Base-by-base conservation (phyloP, 345 rosid species). In the Euphorbia pulcherrima region DNA sequence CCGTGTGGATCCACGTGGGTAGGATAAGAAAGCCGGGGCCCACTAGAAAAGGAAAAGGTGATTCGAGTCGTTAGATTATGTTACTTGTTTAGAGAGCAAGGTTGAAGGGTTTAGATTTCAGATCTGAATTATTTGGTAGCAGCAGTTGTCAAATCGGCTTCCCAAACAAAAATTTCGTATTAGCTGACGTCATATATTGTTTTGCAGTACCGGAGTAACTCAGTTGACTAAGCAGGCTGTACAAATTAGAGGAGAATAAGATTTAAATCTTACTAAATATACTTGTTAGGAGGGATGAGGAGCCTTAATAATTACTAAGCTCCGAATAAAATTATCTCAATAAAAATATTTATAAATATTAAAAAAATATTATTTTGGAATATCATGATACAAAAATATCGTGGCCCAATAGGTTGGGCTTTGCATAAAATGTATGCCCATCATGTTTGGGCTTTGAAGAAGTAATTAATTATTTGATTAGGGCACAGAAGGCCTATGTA, bases 1-100 rank as follows among this genome's bases (percentile, higher is more conserved):
- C 51, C 30, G n/a, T 7, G 24, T 33, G 21, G 37, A 14, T 72
- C 70, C 77, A 76, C 80, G 44, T 78, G 84, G 79, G 57, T 70
- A 35, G 30, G 50, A 16, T 41, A 10, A 12, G 17, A 10, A 46
- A 21, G 16, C 20, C 24, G 71, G 70, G 72, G 20, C 69, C 68
- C 52, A 8, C 2, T n/a, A 0, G 5, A 16, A 55, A 54, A 24
- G 8, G 0, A 1, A 9, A 16, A 64, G 47, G 18, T 7, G 41
- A 23, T 3, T 0, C 0, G 24, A 23, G n/a, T 77, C 78, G 72
- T 69, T 9, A 0, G 78, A 68, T 77, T 27, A 18, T 44, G 59
- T 60, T 46, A 26, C 47, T n/a, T 12, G 23, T 37, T 54, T 13
- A 5, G 64, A 48, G 59, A 26, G 67, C 61, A 64, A 39, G 4